These are phyloP conservation scores for Zygotorulaspora chibaensis DNA, from an alignment of 805 yeast species.

Conservation along the genomic window DNA sequence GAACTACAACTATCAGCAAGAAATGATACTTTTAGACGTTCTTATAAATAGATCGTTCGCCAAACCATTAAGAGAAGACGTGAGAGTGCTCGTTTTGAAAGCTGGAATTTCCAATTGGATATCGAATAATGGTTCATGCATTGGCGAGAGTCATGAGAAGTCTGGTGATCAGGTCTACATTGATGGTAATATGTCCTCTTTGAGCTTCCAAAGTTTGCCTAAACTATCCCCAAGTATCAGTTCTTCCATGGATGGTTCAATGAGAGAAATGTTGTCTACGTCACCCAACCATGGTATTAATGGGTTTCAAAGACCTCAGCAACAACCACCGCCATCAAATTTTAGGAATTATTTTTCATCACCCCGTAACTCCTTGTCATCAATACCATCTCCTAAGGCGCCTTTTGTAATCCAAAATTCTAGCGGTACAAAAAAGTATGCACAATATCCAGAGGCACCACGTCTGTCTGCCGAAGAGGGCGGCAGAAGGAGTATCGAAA, in stretches of 20 bases:
- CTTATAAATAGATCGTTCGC: slow-evolving; percentile 28
- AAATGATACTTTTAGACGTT: slow-evolving; percentile 21
- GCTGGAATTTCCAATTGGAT: slow-evolving; percentile 30
- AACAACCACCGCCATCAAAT: slow-evolving; percentile 20
- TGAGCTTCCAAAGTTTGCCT: slow-evolving; percentile 22
- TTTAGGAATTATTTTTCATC: slow-evolving; percentile 16
- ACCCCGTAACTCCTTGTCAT: slow-evolving; percentile 9
- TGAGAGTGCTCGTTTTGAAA: slow-evolving; percentile 20
- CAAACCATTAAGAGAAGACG: slow-evolving; percentile 20
- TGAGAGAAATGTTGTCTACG: slow-evolving; percentile 24
- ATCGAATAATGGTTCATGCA: slow-evolving; percentile 15
- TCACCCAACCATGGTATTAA: slow-evolving; percentile 7
- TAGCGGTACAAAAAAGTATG: slow-evolving; percentile 1
- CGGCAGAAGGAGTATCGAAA: slow-evolving; percentile 3
- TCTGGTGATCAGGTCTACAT: slow-evolving; percentile 19
- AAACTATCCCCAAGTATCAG: slow-evolving; percentile 16
- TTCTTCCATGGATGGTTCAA: slow-evolving; percentile 19
- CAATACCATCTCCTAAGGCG: slow-evolving; percentile 5
- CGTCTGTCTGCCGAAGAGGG: slow-evolving; percentile 9
- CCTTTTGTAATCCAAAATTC: slow-evolving; percentile 7
- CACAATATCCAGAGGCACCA: slow-evolving; percentile 32
- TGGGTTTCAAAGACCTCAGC: slow-evolving; percentile 13
- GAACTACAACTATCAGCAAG: slow-evolving; percentile 22
- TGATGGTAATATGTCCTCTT: slow-evolving; percentile 23
- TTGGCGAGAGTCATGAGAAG: slow-evolving; percentile 1